Evolutionary conservation across 1,284 basidiomycete genomes (phyloP).

Genomic region (Ustilago lituana): DNA sequence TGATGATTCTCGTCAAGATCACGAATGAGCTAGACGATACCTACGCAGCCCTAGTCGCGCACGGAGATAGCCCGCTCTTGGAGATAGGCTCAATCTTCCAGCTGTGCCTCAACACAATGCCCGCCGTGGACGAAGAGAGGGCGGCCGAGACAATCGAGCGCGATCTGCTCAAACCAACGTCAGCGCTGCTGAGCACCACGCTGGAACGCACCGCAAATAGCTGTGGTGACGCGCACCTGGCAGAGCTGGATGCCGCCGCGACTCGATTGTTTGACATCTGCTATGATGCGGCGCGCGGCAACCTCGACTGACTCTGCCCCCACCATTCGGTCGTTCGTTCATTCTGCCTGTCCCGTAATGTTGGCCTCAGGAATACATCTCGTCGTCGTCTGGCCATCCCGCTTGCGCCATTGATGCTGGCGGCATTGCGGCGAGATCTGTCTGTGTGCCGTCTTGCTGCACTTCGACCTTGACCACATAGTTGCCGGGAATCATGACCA

Average conservation of each 20-base stretch:
- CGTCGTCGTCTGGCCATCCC: slow-evolving; percentile 39
- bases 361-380: slow-evolving; percentile 29
- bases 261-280: slow-evolving; percentile 12
- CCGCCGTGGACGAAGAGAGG: background rate
- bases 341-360: too few species aligned
- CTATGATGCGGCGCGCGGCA: background rate
- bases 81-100: slow-evolving; percentile 3
- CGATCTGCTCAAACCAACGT: slow-evolving; percentile 2
- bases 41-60: background rate
- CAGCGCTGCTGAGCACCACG: slow-evolving; percentile 1
- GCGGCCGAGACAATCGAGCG: background rate
- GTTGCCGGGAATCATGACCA: slow-evolving; percentile 58
- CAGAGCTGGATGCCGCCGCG: slow-evolving; percentile 17
- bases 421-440: background rate
- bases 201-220: slow-evolving; percentile 3
- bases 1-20: slow-evolving; percentile 1
- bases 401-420: slow-evolving; percentile 14
- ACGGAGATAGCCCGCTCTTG: background rate
- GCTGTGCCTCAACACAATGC: slow-evolving; percentile 3
- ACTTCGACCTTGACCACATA: slow-evolving; percentile 46
- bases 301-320: too few species aligned
- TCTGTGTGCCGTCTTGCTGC: slow-evolving; percentile 11
- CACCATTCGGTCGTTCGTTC: too few species aligned
- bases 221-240: background rate
- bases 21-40: background rate